Evolutionary conservation across 768 basidiomycete genomes (phyloP), one percentile per base, ranked within the genome.

Genomic region (Russula sp.): DNA sequence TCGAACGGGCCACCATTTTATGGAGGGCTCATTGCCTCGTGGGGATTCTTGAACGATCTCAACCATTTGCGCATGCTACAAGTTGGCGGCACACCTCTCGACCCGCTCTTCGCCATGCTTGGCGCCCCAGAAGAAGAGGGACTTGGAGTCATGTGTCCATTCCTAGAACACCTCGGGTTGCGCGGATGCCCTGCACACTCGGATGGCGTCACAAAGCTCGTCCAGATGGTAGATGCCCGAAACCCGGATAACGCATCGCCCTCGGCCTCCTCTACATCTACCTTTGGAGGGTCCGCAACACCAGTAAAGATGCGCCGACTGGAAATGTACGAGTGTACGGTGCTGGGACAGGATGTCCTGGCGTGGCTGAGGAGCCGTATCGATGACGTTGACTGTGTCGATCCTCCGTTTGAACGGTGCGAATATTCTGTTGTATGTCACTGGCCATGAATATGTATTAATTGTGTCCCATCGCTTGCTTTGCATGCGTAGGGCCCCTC

Each of bases 201-300:
- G 36, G 88, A 89, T 57, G 84, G 83, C 30, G 81, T 88, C 28
- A 78, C 79, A 57, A 86, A 85, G 74, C 79, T 91, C 22, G 87
- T 92, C 28, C 82, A 83, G 71, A 80, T 90, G 75, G 80, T 92
- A 24, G 87, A 90, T 53, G 81, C 82, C 61, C 78, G 89, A 57
- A 91, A 91, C 71, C 89, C 90, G 0, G 79, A 78, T 59, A 75
- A 73, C 56, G 71, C 74, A 51, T 73, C 71, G 56, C 72, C 72
- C 13, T 71, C 75, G 36, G 74, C 71, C 28, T 72, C 70, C 14
- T 46, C 44, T n/a, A 59, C 70, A 62, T 49, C 68, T n/a, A 49
- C 70, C n/a, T 74, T 76, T 40, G 78, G 78, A 51, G 77, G 76
- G 30, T 81, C 81, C 0, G 80, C 80, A n/a, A 75, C 77, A 10